Evolutionary conservation across 805 yeast species (phyloP), one percentile per base, ranked within the genome.

Genomic region (Naumovozyma dairenensis): DNA sequence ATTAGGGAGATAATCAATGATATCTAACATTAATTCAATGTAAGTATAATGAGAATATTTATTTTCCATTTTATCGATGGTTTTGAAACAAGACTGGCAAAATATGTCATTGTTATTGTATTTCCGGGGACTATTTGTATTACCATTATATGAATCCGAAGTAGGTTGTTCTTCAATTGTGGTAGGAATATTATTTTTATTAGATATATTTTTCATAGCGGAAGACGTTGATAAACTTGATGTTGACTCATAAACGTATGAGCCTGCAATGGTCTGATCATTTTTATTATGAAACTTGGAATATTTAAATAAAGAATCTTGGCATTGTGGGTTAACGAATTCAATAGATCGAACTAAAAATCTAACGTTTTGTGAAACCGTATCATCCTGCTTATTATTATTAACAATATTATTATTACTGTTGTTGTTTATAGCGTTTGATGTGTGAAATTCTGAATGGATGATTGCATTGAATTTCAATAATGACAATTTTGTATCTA

Each of bases 1-100:
- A 27, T 72, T 73, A 27, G 69, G 75, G 6, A 72, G 57, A 22
- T 65, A 63, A 28, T 62, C 64, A 10, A 73, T 55, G 10, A 73
- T 57, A 28, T 60, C 64, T n/a, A 63, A 39, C 51, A 63, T 44
- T 14, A 58, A 33, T 7, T 59, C 58, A n/a, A 62, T 55, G 36
- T 63, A 64, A 3, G 60, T 52, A 27, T 52, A 47, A 32, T 40
- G 37, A n/a, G 43, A 34, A 34, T 40, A 47, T n/a, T 48, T 38
- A 4, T 39, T 30, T 25, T 48, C 48, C 16, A 49, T 34, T 34
- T 48, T 51, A 20, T 42, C 40, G 15, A 46, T 21, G 21, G 25
- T 25, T 30, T 27, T 17, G n/a, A 24, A 24, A 24, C 26, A 24
- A n/a, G n/a, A n/a, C n/a, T n/a, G n/a, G n/a, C n/a, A n/a, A n/a